A percentile compares a stretch with the other conserved stretches of the same genome.
phyloP scores from a whole-genome alignment of 768 basidiomycete genomes.

The Tremella fuciformis region DNA sequence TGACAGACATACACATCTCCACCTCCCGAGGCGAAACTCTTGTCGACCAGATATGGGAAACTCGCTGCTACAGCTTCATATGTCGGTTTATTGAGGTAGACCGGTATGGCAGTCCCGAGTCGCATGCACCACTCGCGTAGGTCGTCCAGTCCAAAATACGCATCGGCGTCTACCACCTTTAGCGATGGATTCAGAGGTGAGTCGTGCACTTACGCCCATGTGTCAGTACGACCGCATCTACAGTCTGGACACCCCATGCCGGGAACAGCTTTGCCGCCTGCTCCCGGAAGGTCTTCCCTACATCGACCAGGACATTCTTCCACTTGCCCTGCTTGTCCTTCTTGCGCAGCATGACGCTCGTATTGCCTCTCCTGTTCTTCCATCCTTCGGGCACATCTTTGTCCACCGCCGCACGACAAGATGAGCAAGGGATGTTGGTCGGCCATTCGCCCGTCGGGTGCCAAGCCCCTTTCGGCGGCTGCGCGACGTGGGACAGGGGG shows the following conservation, averaged over 20 bases:
- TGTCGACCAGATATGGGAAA: conserved; percentile 68
- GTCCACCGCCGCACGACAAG: conserved; percentile 57
- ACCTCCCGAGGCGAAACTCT: conserved; percentile 63
- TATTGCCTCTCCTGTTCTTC: conserved; percentile 82
- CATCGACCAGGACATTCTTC: conserved; percentile 75
- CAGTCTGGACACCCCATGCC: conserved; percentile 67
- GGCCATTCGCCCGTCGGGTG: conserved; percentile 34
- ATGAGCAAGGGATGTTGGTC: conserved; percentile 38
- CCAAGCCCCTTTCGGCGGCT: conserved; percentile 49
- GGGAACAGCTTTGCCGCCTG: conserved; percentile 57
- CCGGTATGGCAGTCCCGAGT: conserved; percentile 32
- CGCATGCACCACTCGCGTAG: conserved; percentile 59
- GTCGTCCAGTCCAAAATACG: conserved; percentile 88
- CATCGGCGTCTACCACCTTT: conserved; percentile 52
- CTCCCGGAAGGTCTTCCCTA: conserved; percentile 70
- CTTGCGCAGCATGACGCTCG: conserved; percentile 63
- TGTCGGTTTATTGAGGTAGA: conserved; percentile 36
- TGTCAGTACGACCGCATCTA: conserved; percentile 75
- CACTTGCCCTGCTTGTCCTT: conserved; percentile 59
- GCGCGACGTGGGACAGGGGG: conserved; percentile 58
- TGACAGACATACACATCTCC: conserved; percentile 40
- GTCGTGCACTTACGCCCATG: conserved; percentile 63
- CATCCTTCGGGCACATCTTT: conserved; percentile 62
- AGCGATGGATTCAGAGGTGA: neutral
- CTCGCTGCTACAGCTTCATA: conserved; percentile 55